These are phyloP conservation scores for Vaccinium vitisidaea DNA, from an alignment of 148 eudicot genomes.

Conservation along the genomic window DNA sequence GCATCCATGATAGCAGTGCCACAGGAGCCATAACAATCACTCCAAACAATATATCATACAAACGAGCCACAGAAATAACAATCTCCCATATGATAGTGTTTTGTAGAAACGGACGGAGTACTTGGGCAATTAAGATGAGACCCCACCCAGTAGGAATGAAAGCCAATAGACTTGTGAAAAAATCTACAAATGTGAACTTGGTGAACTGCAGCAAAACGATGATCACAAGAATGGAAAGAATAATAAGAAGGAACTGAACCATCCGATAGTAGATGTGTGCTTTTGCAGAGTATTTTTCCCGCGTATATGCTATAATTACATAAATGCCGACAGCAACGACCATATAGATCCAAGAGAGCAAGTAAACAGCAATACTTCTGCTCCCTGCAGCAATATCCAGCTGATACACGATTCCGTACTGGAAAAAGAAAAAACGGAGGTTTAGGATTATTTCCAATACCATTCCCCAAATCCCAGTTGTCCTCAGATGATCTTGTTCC, in stretches of 20 bases:
- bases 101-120: slow-evolving; percentile 24
- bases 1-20: slow-evolving; percentile 78
- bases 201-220: slow-evolving; percentile 22
- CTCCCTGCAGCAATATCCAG: slow-evolving; percentile 41
- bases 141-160: slow-evolving; percentile 42
- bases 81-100: slow-evolving; percentile 25
- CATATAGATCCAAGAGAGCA: slow-evolving; percentile 82
- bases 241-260: slow-evolving; percentile 25
- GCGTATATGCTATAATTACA: slow-evolving; percentile 14
- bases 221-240: slow-evolving; percentile 20
- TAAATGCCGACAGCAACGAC: slow-evolving; percentile 17
- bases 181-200: slow-evolving; percentile 23
- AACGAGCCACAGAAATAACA: slow-evolving; percentile 26
- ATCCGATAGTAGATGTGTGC: slow-evolving; percentile 64
- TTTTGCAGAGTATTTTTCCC: slow-evolving; percentile 24
- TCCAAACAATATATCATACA: slow-evolving; percentile 46
- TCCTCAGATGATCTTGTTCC: slow-evolving; percentile 37
- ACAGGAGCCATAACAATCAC: slow-evolving; percentile 76
- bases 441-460: slow-evolving; percentile 28
- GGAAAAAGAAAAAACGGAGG: slow-evolving; percentile 34
- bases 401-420: slow-evolving; percentile 37
- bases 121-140: slow-evolving; percentile 28
- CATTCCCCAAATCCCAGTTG: slow-evolving; percentile 73
- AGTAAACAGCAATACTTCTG: slow-evolving; percentile 64
- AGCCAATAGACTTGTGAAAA: slow-evolving; percentile 63